Conservation (phyloP, 129 eudicot genomes). For the Lonicera japonica region DNA sequence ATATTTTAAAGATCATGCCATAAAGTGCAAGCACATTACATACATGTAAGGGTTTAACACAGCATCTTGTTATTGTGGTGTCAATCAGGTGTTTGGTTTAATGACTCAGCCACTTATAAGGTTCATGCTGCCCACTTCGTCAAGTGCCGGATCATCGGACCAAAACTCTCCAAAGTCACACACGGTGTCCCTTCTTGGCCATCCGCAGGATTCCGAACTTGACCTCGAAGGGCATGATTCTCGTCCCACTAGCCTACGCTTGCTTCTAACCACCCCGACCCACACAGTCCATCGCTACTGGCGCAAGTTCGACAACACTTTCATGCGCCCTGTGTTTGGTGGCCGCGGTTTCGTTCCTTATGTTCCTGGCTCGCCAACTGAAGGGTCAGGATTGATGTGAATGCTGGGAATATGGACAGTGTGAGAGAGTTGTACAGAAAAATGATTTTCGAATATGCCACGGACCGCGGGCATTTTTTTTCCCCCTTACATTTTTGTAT, state of each 20-base stretch:
- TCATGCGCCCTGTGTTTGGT: constrained; percentile 89
- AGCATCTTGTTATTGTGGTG: neutral
- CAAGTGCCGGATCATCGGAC: constrained; percentile 34
- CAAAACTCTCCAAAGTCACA: constrained; percentile 46
- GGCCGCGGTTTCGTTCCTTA: constrained; percentile 74
- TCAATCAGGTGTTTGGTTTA: constrained; percentile 58
- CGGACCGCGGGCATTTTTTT: too few relatives aligned
- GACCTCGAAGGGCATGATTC: constrained; percentile 13
- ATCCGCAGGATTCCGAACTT: constrained; percentile 27
- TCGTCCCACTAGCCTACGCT: constrained; percentile 35
- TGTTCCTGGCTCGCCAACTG: constrained; percentile 43
- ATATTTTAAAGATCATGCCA: too few relatives aligned
- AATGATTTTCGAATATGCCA: too few relatives aligned
- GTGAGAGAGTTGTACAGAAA: neutral
- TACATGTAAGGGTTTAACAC: too few relatives aligned
- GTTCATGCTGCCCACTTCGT: constrained; percentile 39
- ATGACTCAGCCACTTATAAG: constrained; percentile 67
- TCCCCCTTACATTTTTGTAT: neutral
- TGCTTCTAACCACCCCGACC: constrained; percentile 57
- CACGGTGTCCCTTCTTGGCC: constrained; percentile 41
- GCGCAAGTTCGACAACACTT: constrained; percentile 71
- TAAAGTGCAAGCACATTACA: too few relatives aligned
- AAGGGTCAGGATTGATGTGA: neutral
- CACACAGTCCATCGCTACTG: constrained; percentile 69
- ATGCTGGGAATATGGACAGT: neutral